A percentile compares a stretch with the other conserved stretches of the same genome.
phyloP scores from a whole-genome alignment of 768 basidiomycete species.

The Lactifluus echinatus region DNA sequence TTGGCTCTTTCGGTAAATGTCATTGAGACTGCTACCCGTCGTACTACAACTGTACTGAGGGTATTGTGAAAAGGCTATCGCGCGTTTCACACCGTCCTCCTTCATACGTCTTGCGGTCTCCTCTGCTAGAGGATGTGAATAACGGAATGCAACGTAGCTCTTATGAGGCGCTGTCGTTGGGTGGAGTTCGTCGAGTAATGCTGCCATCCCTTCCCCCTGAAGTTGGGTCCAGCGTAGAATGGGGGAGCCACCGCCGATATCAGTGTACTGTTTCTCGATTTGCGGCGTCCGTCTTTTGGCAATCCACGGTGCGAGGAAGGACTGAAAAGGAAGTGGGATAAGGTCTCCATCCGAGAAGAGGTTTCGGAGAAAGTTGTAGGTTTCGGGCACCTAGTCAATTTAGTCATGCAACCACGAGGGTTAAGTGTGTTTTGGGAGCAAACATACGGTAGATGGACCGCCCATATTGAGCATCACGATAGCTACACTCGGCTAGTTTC shows the following conservation, averaged over 20 bases:
- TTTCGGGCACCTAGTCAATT: constrained; percentile 69
- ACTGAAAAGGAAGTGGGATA: constrained; percentile 92
- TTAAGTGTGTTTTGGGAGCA: not conserved
- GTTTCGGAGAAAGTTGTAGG: constrained; percentile 84
- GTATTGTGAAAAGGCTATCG: constrained; percentile 96
- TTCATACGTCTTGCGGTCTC: constrained; percentile 77
- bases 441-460: constrained; percentile 79
- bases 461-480: constrained; percentile 99
- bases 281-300: constrained; percentile 83
- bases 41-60: constrained; percentile 99
- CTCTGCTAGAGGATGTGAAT: constrained; percentile 82
- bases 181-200: constrained; percentile 87
- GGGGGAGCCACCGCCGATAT: constrained; percentile 94
- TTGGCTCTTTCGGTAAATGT: constrained; percentile 64
- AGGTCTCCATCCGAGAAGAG: constrained; percentile 90
- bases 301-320: constrained; percentile 77
- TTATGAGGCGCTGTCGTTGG: constrained; percentile 94
- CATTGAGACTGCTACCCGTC: constrained; percentile 95
- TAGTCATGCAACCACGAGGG: not conserved
- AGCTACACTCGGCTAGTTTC: constrained; percentile 33
- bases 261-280: constrained; percentile 91
- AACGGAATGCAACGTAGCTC: constrained; percentile 91
- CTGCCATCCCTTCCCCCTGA: constrained; percentile 87
- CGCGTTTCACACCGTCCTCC: constrained; percentile 83
- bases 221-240: constrained; percentile 83